Evolutionary conservation across 345 rosid genomes (phyloP), one percentile per base, ranked within the genome.

Genomic region (Euphorbia tirucalli): DNA sequence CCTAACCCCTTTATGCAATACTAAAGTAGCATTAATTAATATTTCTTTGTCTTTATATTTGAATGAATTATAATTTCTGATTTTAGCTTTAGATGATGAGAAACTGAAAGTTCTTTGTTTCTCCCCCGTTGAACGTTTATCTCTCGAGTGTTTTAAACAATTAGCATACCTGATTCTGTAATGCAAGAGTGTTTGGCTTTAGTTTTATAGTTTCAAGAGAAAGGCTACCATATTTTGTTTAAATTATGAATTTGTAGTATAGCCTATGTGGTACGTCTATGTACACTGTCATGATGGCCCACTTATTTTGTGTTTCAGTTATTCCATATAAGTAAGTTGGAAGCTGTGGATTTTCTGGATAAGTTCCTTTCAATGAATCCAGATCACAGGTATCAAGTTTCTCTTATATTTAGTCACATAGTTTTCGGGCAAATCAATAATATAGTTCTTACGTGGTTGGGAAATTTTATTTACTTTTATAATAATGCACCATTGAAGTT

Each of bases 301-400:
- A 6, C 11, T 48, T 78, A 28, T 75, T 41, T 66, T 74, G 22
- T 74, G 73, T 79, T 68, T 54, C 88, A 95, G 99, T 55, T 88
- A 71, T 95, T 85, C 75, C 98, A 87, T 73, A 65, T 92, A 68
- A 85, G 85, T 84, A 89, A 87, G 77, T 58, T 78, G 85, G 99
- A 90, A 79, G 93, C 98, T 7, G 48, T 91, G 72, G 89, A 83
- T 68, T 87, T 88, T 79, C 84, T 92, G 74, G 96, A 88, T 30
- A 95, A 82, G 83, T 95, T 87, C 84, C 85, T 85, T 25, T 83
- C 88, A 56, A 95, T 92, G 99, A 88, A 88, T 76, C 99, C 99
- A 10, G 88, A 92, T 67, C 27, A 86, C 50, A 88, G 98, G 99
- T 95, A 84, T 48, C 52, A 25, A 10, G 25, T 54, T 71, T 65